Conservation (phyloP, 441 rosid species). For the Metrosideros polymorpha region DNA sequence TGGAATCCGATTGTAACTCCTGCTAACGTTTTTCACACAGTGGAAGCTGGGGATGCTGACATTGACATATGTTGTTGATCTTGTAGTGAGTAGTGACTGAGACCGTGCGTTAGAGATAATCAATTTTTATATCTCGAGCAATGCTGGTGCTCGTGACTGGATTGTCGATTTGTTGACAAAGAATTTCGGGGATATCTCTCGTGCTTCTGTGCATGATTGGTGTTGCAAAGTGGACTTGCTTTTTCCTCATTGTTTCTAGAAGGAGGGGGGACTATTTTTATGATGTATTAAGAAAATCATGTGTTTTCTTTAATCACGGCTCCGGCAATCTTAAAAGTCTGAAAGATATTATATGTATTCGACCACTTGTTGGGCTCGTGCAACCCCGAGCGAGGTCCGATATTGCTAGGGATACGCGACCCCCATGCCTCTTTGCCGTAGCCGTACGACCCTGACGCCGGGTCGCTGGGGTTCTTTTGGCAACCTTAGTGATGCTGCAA, state of each 20-base stretch:
- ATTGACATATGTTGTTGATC: not conserved
- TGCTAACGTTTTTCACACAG: not conserved
- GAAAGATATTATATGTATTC: not conserved
- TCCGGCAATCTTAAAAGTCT: too few species aligned
- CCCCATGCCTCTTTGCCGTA: fast-evolving
- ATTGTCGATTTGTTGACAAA: not conserved
- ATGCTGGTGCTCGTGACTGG: not conserved
- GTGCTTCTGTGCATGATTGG: not conserved
- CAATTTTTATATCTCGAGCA: not conserved
- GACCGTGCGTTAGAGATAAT: not conserved
- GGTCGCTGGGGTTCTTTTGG: not conserved
- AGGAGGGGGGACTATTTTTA: not conserved
- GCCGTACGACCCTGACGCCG: not conserved
- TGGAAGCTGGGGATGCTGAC: not conserved
- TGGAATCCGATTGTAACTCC: not conserved
- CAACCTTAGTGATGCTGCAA: not conserved
- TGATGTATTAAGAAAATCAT: not conserved
- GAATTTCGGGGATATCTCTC: not conserved
- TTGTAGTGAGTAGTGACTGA: too few species aligned
- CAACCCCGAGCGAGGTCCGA: fast-evolving
- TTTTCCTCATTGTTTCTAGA: not conserved
- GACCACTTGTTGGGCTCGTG: not conserved
- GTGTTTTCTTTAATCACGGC: not conserved
- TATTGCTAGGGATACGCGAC: not conserved
- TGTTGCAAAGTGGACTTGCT: not conserved